Conservation (phyloP, 768 basidiomycete genomes). For the Russula virescens region DNA sequence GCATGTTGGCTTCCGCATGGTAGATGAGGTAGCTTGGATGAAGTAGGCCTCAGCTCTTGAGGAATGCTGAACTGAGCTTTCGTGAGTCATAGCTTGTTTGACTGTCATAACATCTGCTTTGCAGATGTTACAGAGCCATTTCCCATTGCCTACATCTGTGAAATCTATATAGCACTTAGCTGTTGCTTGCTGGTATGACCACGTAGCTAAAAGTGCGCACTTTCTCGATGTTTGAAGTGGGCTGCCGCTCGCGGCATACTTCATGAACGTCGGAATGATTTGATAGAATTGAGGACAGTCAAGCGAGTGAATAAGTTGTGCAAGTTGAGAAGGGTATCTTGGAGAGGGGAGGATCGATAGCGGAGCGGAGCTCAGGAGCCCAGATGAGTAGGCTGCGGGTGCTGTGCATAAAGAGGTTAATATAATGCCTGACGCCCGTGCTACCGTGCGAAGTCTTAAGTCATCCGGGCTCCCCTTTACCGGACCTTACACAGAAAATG, state of each 20-base stretch:
- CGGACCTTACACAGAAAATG: neutral
- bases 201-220: neutral
- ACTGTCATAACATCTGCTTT: conserved; percentile 27
- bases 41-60: conserved; percentile 19
- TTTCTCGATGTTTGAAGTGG: conserved; percentile 6
- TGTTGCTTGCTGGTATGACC: neutral
- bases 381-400: conserved; percentile 20
- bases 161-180: conserved; percentile 26
- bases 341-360: conserved; percentile 11
- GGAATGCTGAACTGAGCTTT: conserved; percentile 27
- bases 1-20: neutral
- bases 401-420: conserved; percentile 10
- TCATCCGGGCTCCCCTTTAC: neutral
- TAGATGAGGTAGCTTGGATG: conserved; percentile 16
- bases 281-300: neutral
- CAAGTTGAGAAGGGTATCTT: conserved; percentile 7
- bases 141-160: conserved; percentile 22
- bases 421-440: neutral
- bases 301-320: neutral
- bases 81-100: conserved; percentile 33
- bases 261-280: conserved; percentile 9
- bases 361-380: conserved; percentile 14
- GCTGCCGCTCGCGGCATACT: conserved; percentile 17
- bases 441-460: conserved; percentile 18
- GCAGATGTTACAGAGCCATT: conserved; percentile 35